phyloP scores from a whole-genome alignment of 306 rosid genomes.

The Morella rubra region DNA sequence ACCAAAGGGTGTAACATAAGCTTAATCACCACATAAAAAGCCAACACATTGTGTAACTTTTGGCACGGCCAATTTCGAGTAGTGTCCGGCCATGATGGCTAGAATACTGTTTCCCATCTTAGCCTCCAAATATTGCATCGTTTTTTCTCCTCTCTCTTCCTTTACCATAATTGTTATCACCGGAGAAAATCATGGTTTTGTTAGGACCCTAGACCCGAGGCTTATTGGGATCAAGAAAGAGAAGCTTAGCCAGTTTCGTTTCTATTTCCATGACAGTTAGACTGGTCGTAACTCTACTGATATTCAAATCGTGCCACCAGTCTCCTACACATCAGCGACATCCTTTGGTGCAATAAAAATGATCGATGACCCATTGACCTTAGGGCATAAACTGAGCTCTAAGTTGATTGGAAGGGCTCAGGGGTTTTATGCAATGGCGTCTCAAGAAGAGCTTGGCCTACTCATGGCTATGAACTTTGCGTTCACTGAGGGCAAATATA shows the following conservation, averaged over 20 bases:
- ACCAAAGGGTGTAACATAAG: no score
- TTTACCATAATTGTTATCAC: conserved; percentile 1
- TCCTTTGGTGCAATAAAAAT: conserved; percentile 33
- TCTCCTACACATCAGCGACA: neutral
- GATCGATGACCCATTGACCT: conserved; percentile 37
- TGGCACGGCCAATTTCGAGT: no score
- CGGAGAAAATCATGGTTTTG: conserved; percentile 24
- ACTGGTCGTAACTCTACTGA: conserved; percentile 30
- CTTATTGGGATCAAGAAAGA: conserved; percentile 36
- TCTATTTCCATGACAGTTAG: conserved; percentile 48
- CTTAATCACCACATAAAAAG: no score
- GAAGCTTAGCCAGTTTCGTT: conserved; percentile 48
- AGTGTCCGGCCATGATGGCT: conserved; percentile 20
- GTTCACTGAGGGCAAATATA: conserved; percentile 20
- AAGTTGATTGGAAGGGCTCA: conserved; percentile 38
- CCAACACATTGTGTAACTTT: no score
- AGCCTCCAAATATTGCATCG: conserved; percentile 6
- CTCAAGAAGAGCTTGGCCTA: conserved; percentile 31
- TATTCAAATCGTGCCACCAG: conserved; percentile 11
- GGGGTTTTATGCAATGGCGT: conserved; percentile 31
- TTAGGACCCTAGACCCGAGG: conserved; percentile 21
- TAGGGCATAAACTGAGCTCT: conserved; percentile 29
- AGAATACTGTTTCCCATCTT: conserved; percentile 25
- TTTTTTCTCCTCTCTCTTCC: conserved; percentile 23
- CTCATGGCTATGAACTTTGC: conserved; percentile 15